Evolutionary conservation across 192 early-diverging fungal species (phyloP), one percentile per base, ranked within the genome.

Genomic region (Backusella macrospora): DNA sequence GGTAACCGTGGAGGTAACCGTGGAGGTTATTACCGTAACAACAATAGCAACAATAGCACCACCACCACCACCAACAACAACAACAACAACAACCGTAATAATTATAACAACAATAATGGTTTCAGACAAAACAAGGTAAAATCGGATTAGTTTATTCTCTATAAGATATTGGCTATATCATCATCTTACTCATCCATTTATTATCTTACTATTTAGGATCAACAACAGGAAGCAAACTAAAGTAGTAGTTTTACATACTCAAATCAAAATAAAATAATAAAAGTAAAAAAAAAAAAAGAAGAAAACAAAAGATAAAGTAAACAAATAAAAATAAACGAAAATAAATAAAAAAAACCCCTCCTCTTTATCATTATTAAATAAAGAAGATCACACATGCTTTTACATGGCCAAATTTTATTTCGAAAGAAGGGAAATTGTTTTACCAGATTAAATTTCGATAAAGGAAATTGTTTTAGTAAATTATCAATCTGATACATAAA

Each of bases 1-100:
- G 81, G 85, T 18, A 81, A 84, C 67, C 68, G 87, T 65, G 86
- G 90, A 18, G 82, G 83, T 6, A 39, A 39, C n/a, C 44, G 62
- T 29, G 40, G 62, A 21, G 59, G 66, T 66, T 39, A 62, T 75
- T 39, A 69, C n/a, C 40, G 63, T 34, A 74, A 74, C 44, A 44
- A 65, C 44, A 52, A 46, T 16, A 46, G 9, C 45, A 10, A n/a
- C 34, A 74, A 67, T 34, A 39, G 37, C 16, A 5, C n/a, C n/a
- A n/a, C n/a, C n/a, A n/a, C n/a, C n/a, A n/a, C n/a, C n/a, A n/a
- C n/a, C 44, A 44, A 65, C 44, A 52, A 46, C 10, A 46, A 65
- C 23, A 49, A 55, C 14, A 69, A 75, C 52, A 65, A 26, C 13
- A 38, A 38, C 26, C 55, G 38, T 52, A 71, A 48, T 9, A 71